Evolutionary conservation across 2,329 filamentous ascomycete genomes (phyloP), one percentile per base, ranked within the genome.

Genomic region (Aspergillus sp.): DNA sequence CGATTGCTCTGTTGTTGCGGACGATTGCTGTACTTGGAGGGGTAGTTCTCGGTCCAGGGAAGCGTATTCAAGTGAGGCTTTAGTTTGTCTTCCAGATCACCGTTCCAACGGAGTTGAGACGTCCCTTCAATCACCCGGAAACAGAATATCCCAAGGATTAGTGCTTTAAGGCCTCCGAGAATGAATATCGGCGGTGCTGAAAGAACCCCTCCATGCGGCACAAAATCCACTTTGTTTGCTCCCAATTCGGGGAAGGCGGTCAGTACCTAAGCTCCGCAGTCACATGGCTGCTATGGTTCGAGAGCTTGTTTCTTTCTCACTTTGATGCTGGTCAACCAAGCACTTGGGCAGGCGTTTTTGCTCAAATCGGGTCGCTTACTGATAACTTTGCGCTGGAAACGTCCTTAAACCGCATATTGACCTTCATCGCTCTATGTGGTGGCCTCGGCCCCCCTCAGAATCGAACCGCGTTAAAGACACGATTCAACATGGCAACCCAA

Each of bases 401-500:
- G 13, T 22, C 33, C 17, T n/a, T 19, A 3, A 42, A 22, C 6
- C 30, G 24, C 34, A 41, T 42, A 24, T 17, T 19, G 7, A 12
- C 6, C 20, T 7, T 3, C 5, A 3, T 22, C 20, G 2, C n/a
- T 13, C 24, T 30, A 24, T 44, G n/a, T 22, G 13, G 19, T 24
- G 45, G 11, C 42, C 12, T 12, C 30, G 24, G 39, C 34, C 30
- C 11, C 11, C 9, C 17, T 15, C 13, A 17, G 44, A n/a, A 17
- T 34, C 27, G 15, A 34, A 6, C 12, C 17, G 9, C 7, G 44
- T 47, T 20, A 27, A 55, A 52, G 54, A 53, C 54, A 62, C 45
- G 48, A 58, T 48, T 57, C 61, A 66, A 33, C 24, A 75, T 73
- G 72, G 56, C 67, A 58, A 58, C 64, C 74, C 79, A 75, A 65